Conservation (phyloP, 1,284 basidiomycete species). For the Trametes sp. region DNA sequence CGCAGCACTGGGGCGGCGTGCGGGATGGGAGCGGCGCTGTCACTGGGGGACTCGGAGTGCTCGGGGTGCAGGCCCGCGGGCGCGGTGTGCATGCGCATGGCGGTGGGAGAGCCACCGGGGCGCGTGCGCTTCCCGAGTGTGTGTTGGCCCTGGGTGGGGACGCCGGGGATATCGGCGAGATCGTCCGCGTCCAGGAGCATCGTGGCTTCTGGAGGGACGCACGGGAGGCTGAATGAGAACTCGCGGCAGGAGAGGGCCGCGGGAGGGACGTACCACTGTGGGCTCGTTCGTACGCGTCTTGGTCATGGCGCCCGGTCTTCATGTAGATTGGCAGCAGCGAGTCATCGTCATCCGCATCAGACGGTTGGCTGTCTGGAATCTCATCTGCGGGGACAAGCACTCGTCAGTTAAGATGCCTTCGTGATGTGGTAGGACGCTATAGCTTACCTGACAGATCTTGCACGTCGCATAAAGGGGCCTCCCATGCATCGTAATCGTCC, state of each 20-base stretch:
- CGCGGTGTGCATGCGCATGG: slow-evolving; percentile 24
- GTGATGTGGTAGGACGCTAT: neutral
- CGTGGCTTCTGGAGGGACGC: neutral
- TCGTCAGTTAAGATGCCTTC: neutral
- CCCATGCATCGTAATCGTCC: slow-evolving; percentile 32
- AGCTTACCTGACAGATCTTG: neutral
- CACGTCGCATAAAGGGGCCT: slow-evolving; percentile 20
- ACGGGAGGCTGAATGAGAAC: neutral
- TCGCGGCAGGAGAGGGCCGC: neutral
- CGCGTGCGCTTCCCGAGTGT: slow-evolving; percentile 1
- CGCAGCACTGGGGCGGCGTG: neutral
- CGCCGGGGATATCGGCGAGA: neutral
- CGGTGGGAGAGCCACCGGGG: slow-evolving; percentile 1
- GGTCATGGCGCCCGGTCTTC: slow-evolving; percentile 4
- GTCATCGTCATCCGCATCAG: slow-evolving; percentile 14
- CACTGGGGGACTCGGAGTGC: neutral
- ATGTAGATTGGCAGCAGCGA: slow-evolving; percentile 26
- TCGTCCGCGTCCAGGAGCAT: slow-evolving; percentile 6
- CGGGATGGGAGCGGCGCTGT: neutral
- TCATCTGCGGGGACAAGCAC: neutral
- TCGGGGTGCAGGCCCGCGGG: slow-evolving; percentile 16
- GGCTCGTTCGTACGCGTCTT: neutral
- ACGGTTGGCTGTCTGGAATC: slow-evolving; percentile 26
- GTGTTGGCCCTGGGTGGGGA: neutral
- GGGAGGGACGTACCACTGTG: slow-evolving; percentile 2